phyloP scores from a whole-genome alignment of 2,329 filamentous ascomycete genomes.

The Trichoderma sp. region DNA sequence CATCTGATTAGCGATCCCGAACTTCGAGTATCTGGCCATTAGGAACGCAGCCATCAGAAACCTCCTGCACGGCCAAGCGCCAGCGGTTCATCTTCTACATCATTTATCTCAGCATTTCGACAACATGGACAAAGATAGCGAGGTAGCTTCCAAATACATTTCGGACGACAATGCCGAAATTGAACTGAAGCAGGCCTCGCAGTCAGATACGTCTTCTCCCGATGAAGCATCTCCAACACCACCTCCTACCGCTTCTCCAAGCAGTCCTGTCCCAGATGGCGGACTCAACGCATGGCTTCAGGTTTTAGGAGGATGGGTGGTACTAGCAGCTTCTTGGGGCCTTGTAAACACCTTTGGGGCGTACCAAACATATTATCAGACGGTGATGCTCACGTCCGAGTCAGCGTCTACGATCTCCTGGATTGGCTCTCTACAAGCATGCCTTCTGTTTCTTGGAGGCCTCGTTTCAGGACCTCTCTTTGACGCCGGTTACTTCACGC shows the following conservation, averaged over 20 bases:
- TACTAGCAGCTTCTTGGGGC: conserved; percentile 45
- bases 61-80: not conserved
- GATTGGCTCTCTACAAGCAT: conserved; percentile 52
- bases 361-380: conserved; percentile 57
- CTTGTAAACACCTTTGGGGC: conserved; percentile 49
- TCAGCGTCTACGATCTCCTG: conserved; percentile 35
- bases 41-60: not conserved
- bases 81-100: no score
- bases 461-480: conserved; percentile 45
- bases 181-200: not conserved
- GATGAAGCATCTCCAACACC: not conserved
- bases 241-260: not conserved
- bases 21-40: not conserved
- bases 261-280: not conserved
- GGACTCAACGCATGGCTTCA: not conserved
- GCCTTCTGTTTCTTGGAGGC: conserved; percentile 41
- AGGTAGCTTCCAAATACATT: not conserved
- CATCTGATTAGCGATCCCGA: no score
- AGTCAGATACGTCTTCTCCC: not conserved
- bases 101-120: no score
- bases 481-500: conserved; percentile 48
- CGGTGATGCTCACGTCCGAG: conserved; percentile 30
- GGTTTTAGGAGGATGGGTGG: not conserved
- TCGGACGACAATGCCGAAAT: not conserved
- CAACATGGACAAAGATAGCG: not conserved